Evolutionary conservation across 495 filamentous ascomycete species (phyloP).

Genomic region (Aspergillus campestris): DNA sequence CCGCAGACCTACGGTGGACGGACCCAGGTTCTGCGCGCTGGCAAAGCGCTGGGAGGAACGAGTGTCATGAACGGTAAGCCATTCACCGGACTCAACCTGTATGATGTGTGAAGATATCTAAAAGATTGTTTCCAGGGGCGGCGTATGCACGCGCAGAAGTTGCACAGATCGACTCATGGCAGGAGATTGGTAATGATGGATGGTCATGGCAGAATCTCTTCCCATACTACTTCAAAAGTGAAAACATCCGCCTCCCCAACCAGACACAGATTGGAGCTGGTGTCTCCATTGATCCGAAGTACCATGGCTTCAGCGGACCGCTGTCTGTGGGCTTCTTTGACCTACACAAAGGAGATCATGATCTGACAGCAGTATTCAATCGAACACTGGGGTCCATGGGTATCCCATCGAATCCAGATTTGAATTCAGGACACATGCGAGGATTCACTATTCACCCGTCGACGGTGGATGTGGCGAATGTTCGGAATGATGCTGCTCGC

Average conservation of each 20-base stretch:
- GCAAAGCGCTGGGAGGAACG: constrained; percentile 45
- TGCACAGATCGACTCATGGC: constrained; percentile 46
- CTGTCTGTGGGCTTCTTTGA: constrained; percentile 36
- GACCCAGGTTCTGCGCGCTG: constrained; percentile 30
- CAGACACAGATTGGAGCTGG: constrained; percentile 19
- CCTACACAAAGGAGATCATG: constrained; percentile 1
- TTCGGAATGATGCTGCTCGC: constrained; percentile 38
- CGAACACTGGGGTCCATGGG: constrained; percentile 14
- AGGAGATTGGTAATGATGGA: constrained; percentile 47
- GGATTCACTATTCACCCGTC: constrained; percentile 27
- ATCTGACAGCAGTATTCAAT: constrained; percentile 14
- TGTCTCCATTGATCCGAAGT: constrained; percentile 27
- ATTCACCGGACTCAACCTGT: too few species aligned
- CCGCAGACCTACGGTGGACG: constrained; percentile 28
- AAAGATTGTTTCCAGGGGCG: constrained; percentile 25
- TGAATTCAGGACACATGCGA: constrained; percentile 23
- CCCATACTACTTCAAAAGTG: constrained; percentile 45
- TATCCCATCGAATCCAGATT: constrained; percentile 17
- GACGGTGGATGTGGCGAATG: constrained; percentile 24
- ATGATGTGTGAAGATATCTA: not conserved
- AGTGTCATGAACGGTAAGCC: constrained; percentile 42
- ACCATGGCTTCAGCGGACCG: constrained; percentile 34
- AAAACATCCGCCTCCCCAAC: constrained; percentile 24
- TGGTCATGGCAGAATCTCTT: constrained; percentile 53
- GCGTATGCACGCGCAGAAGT: constrained; percentile 32